phyloP scores from a whole-genome alignment of 805 yeast genomes.

The Candida awuae region DNA sequence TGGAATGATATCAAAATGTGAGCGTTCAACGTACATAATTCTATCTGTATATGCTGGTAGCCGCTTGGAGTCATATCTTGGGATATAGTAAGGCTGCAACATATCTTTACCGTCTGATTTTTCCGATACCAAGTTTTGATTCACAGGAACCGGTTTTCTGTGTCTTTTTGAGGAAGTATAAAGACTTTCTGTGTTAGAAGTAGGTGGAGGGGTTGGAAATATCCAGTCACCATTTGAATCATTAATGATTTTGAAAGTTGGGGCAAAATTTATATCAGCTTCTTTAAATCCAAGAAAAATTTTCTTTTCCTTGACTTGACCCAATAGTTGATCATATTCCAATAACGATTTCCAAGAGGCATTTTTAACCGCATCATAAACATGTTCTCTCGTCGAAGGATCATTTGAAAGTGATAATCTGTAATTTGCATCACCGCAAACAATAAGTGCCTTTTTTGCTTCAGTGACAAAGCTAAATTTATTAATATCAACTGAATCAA shows the following conservation, averaged over 20 bases:
- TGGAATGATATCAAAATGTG: slow-evolving; percentile 15
- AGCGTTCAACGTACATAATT: slow-evolving; percentile 31
- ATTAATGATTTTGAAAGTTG: slow-evolving; percentile 41
- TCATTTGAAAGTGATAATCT: slow-evolving; percentile 27
- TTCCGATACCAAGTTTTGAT: neutral
- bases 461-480: neutral
- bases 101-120: neutral
- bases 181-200: neutral
- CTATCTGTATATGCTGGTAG: slow-evolving; percentile 57
- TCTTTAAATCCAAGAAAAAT: slow-evolving; percentile 42
- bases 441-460: slow-evolving; percentile 26
- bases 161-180: neutral
- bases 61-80: slow-evolving; percentile 28
- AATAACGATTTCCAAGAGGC: slow-evolving; percentile 30
- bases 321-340: slow-evolving; percentile 36
- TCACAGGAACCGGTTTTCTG: slow-evolving; percentile 4
- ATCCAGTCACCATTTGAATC: slow-evolving; percentile 10
- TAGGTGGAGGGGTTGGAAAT: neutral
- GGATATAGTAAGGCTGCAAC: slow-evolving; percentile 8
- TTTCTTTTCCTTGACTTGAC: slow-evolving; percentile 27
- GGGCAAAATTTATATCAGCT: slow-evolving; percentile 39
- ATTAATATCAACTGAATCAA: slow-evolving; percentile 2
- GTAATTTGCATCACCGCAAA: slow-evolving; percentile 51
- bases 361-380: slow-evolving; percentile 8
- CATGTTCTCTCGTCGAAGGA: slow-evolving; percentile 6